Conservation (phyloP, 805 yeast genomes). For the Pachysolen tannophilus region DNA sequence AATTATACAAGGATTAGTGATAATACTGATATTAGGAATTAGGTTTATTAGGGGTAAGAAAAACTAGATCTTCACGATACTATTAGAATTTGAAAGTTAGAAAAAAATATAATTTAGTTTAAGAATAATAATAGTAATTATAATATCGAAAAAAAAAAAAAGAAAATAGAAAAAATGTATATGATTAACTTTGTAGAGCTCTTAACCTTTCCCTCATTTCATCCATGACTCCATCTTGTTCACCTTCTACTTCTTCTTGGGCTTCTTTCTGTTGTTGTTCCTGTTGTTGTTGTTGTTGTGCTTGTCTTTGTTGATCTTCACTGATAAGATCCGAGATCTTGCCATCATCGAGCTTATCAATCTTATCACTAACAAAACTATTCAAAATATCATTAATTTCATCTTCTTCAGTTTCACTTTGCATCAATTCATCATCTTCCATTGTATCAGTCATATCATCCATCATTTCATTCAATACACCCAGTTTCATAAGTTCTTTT, state of each 20-base stretch:
- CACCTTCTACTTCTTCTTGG: constrained; percentile 42
- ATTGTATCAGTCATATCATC: constrained; percentile 75
- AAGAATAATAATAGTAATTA: neutral
- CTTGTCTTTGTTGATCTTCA: constrained; percentile 20
- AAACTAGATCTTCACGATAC: neutral
- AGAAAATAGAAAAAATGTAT: neutral
- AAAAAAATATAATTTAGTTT: neutral
- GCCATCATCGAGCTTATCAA: constrained; percentile 23
- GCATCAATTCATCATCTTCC: constrained; percentile 58
- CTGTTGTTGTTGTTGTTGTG: constrained; percentile 25
- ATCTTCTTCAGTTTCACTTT: constrained; percentile 53
- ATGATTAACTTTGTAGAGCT: constrained; percentile 61
- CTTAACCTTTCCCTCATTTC: constrained; percentile 85
- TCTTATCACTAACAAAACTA: constrained; percentile 34
- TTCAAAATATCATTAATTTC: constrained; percentile 56
- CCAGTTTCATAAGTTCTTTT: constrained; percentile 78
- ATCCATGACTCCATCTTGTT: constrained; percentile 65
- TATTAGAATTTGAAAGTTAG: neutral
- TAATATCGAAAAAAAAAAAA: neutral
- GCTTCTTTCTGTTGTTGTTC: constrained; percentile 14
- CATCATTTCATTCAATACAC: constrained; percentile 90
- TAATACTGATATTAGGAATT: no score
- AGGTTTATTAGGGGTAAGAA: no score
- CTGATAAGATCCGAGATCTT: neutral
- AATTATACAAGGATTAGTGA: no score